A percentile compares a stretch with the other conserved stretches of the same genome.
Evolutionary conservation across 2,329 filamentous ascomycete species (phyloP).

Genomic region (Monilinia fructigena): DNA sequence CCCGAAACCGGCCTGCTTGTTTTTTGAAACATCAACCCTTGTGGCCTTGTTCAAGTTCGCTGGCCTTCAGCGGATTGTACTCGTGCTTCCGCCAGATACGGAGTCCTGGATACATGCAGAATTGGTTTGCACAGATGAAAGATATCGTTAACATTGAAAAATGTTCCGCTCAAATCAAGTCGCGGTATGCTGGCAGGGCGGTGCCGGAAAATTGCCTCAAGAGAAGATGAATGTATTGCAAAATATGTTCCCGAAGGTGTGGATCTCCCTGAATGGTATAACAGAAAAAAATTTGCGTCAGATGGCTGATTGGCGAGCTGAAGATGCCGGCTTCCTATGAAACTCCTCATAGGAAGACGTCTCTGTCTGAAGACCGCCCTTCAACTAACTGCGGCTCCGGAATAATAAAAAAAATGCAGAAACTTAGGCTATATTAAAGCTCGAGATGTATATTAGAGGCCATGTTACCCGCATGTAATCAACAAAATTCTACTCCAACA

Average conservation of each 20-base stretch:
- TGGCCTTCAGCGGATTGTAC: not conserved
- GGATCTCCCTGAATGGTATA: not conserved
- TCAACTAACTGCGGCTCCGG: too few species aligned
- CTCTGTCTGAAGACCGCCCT: too few species aligned
- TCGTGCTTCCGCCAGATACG: not conserved
- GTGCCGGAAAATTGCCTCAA: not conserved
- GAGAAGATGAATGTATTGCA: not conserved
- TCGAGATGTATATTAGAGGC: not conserved
- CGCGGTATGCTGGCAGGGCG: not conserved
- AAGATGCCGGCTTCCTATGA: too few species aligned
- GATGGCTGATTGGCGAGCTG: not conserved
- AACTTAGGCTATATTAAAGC: not conserved
- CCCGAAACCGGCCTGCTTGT: not conserved
- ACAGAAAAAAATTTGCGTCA: not conserved
- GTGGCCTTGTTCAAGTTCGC: not conserved
- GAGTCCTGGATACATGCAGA: not conserved
- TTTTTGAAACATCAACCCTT: not conserved
- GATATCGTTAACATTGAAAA: not conserved
- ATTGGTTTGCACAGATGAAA: not conserved
- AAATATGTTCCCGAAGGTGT: not conserved
- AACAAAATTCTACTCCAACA: too few species aligned
- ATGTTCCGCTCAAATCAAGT: not conserved
- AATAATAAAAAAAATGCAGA: not conserved
- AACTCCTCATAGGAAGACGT: too few species aligned
- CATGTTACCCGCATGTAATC: not conserved